Conservation (phyloP, 176 grass and related monocot species). For the Zizania latifolia region DNA sequence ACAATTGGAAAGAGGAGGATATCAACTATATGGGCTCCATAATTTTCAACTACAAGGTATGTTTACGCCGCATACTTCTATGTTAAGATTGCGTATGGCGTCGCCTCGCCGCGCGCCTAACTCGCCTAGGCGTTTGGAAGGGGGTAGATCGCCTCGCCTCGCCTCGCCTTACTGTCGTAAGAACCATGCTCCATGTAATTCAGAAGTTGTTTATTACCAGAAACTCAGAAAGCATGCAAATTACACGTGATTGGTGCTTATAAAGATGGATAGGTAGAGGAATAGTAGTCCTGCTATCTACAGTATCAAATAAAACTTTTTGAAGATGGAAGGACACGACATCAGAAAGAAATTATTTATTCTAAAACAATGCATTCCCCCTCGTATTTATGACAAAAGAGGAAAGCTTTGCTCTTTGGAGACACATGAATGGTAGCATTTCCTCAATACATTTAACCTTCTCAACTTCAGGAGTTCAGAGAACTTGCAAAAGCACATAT, state of each 20-base stretch:
- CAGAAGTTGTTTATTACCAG: too few species aligned
- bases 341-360: not conserved
- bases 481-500: not conserved
- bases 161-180: too few species aligned
- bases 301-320: not conserved
- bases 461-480: not conserved
- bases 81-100: too few species aligned
- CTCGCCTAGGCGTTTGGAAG: too few species aligned
- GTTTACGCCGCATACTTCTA: too few species aligned
- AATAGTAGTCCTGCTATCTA: not conserved
- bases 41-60: too few species aligned
- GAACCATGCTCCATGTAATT: too few species aligned
- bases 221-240: not conserved
- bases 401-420: not conserved
- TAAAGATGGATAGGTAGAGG: not conserved
- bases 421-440: not conserved
- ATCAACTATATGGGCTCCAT: too few species aligned
- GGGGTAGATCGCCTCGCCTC: too few species aligned
- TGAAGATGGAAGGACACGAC: not conserved
- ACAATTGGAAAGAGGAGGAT: too few species aligned
- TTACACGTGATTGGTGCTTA: not conserved
- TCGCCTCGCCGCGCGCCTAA: too few species aligned
- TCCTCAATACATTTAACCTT: too few species aligned
- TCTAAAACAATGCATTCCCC: not conserved
- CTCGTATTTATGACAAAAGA: conserved; percentile 1